Evolutionary conservation across 169 alveolate genomes (phyloP).

Genomic region (Plasmodium vivax): DNA sequence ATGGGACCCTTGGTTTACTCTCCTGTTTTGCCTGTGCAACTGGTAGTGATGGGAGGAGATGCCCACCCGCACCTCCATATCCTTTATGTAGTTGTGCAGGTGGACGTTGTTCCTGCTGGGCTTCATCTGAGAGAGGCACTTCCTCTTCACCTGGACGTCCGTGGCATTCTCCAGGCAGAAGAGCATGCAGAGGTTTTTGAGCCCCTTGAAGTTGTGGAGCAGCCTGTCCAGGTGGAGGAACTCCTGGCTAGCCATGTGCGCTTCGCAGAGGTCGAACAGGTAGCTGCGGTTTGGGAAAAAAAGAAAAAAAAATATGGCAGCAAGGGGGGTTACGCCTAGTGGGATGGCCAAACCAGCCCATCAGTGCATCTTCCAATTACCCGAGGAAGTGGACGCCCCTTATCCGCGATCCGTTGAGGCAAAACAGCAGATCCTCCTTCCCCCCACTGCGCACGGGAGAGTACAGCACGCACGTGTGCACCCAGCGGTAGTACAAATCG

Average conservation of each 20-base stretch:
- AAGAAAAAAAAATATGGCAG: background rate
- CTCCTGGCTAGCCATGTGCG: background rate
- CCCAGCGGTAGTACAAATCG: slow-evolving; percentile 6
- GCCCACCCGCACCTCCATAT: slow-evolving; percentile 4
- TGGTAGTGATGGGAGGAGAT: slow-evolving; percentile 7
- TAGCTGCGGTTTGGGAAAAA: slow-evolving; percentile 7
- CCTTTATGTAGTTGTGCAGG: slow-evolving; percentile 32
- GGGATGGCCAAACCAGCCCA: background rate
- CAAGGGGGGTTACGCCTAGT: background rate
- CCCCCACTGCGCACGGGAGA: background rate
- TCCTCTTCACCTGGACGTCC: background rate
- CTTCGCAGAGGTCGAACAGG: slow-evolving; percentile 25
- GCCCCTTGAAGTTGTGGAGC: slow-evolving; percentile 1
- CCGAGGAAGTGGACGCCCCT: slow-evolving; percentile 10
- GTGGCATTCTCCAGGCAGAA: slow-evolving; percentile 22
- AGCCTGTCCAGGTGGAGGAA: slow-evolving; percentile 5
- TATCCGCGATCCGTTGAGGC: slow-evolving; percentile 1
- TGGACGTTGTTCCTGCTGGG: slow-evolving; percentile 6
- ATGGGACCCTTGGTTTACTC: background rate
- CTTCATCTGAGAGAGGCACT: slow-evolving; percentile 11
- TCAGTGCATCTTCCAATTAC: background rate
- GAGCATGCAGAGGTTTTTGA: slow-evolving; percentile 12
- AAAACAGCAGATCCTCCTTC: slow-evolving; percentile 26
- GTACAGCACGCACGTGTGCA: background rate
- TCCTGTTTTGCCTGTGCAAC: slow-evolving; percentile 6